Conservation (phyloP, 805 yeast genomes). For the Candida lessepsii region DNA sequence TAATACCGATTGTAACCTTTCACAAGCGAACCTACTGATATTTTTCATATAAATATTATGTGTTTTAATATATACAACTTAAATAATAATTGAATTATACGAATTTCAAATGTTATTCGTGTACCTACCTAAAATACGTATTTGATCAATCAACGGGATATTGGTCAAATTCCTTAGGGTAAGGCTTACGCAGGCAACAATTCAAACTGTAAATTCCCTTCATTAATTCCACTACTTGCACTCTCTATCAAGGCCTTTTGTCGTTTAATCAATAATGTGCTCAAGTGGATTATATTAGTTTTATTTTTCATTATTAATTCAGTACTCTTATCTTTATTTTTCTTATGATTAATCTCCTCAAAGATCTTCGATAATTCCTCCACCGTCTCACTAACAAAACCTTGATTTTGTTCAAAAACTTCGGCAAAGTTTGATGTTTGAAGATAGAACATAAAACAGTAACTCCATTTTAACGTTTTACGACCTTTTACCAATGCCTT, state of each 20-base stretch:
- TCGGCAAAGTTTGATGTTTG: constrained; percentile 51
- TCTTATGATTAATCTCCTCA: constrained; percentile 37
- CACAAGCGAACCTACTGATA: too few species aligned
- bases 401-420: constrained; percentile 72
- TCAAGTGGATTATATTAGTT: constrained; percentile 40
- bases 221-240: constrained; percentile 42
- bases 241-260: constrained; percentile 42
- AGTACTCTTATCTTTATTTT: constrained; percentile 24
- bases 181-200: too few species aligned
- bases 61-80: too few species aligned
- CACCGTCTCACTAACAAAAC: constrained; percentile 58
- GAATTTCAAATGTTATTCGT: too few species aligned
- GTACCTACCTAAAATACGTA: too few species aligned
- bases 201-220: constrained; percentile 25
- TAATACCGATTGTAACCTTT: too few species aligned
- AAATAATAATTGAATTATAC: too few species aligned
- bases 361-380: constrained; percentile 67
- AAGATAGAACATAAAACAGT: constrained; percentile 73
- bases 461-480: constrained; percentile 85
- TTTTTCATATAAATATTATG: too few species aligned
- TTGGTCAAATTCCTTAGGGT: too few species aligned
- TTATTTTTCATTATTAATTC: constrained; percentile 36
- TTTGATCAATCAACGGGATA: too few species aligned
- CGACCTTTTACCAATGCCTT: constrained; percentile 65
- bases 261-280: constrained; percentile 42